Evolutionary conservation across 257 asterid species (phyloP), one percentile per base, ranked within the genome.

Genomic region (Avicennia marina): DNA sequence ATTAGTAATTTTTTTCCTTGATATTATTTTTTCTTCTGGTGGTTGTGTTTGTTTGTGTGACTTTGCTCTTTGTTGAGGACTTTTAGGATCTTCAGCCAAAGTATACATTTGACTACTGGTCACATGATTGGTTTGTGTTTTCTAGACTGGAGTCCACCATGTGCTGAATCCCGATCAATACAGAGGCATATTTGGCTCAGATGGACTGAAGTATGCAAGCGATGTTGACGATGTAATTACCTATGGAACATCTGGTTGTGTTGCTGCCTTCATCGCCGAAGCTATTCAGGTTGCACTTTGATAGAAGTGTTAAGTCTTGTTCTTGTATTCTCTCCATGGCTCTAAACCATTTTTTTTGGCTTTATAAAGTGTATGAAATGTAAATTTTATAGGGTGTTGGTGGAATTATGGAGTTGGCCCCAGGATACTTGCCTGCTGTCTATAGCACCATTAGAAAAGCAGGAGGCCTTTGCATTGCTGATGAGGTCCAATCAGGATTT

Each of bases 401-500:
- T 68, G 98, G 98, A 38, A 74, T 91, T 27, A 67, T 85, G 83
- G 98, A 91, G 81, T 82, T 88, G 81, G 98, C 98, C 10, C 98
- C 97, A 0, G 98, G 95, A 56, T 91, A 91, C 68, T 69, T 91
- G 72, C 86, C 95, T 8, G 81, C 90, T 25, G 98, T 84, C 48
- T 91, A 88, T 60, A 77, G 52, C 58, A 74, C 78, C 60, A 54
- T 91, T 33, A 81, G 66, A 71, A 86, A 81, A 39, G 95, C 97
- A 0, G 97, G 98, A 9, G 98, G 97, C 19, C 90, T 91, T 67
- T 91, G 95, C 68, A 88, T 91, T 41, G 97, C 96, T 7, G 98
- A 91, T 62, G 98, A 91, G 78, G 97, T 91, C 48, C 98, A 91
- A 61, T 80, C 97, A 0, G 98, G 97, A 26, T 91, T 91, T 59